These are phyloP conservation scores for Exophiala bonariae DNA, from an alignment of 2,329 filamentous ascomycete genomes.

Conservation along the genomic window DNA sequence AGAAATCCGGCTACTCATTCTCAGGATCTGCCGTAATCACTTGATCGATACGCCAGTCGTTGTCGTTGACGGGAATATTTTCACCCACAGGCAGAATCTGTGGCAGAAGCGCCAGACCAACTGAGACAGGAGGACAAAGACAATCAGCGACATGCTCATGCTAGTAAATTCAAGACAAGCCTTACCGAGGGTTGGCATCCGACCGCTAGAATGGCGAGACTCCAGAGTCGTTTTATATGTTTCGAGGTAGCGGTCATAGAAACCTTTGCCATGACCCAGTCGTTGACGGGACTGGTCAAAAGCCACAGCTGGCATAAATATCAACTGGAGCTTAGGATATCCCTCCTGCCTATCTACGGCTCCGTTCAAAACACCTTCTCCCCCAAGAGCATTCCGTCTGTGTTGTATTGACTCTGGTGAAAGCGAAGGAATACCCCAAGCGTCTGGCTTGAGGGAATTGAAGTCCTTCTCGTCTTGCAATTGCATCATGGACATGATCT, in stretches of 20 bases:
- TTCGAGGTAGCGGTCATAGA: constrained; percentile 91
- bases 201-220: constrained; percentile 33
- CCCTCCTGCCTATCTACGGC: constrained; percentile 25
- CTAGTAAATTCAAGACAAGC: constrained; percentile 26
- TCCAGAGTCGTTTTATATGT: constrained; percentile 58
- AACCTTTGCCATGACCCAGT: constrained; percentile 91
- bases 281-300: constrained; percentile 77
- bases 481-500: constrained; percentile 94
- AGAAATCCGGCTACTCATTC: constrained; percentile 1
- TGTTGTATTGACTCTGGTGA: constrained; percentile 62
- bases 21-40: constrained; percentile 43
- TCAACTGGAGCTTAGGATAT: constrained; percentile 68
- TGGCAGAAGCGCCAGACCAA: constrained; percentile 81
- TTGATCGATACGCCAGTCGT: constrained; percentile 79
- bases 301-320: constrained; percentile 89
- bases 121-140: constrained; percentile 41
- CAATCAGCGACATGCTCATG: constrained; percentile 23
- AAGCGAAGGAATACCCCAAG: constrained; percentile 94
- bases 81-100: constrained; percentile 71
- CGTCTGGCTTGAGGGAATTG: constrained; percentile 71
- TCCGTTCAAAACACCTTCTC: constrained; percentile 31
- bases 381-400: constrained; percentile 73
- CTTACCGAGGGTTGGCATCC: constrained; percentile 62
- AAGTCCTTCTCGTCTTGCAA: constrained; percentile 75
- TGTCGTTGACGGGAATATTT: constrained; percentile 70